Evolutionary conservation across 257 asterid species (phyloP).

Genomic region (Asclepias syriaca): DNA sequence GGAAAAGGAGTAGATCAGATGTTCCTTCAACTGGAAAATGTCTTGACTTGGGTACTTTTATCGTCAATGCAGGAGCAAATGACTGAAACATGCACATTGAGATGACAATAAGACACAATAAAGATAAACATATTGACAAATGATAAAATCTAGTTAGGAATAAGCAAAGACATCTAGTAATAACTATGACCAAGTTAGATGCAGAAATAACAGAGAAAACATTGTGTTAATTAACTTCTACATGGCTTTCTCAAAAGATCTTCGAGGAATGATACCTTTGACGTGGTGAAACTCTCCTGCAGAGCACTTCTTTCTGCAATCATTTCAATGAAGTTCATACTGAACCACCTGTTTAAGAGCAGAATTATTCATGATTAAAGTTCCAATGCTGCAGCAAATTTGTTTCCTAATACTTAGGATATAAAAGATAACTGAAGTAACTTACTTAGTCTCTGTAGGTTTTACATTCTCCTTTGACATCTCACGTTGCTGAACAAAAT

Average conservation of each 20-base stretch:
- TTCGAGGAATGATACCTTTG: conserved; percentile 47
- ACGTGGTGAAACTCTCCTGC: conserved; percentile 27
- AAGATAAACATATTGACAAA: not conserved
- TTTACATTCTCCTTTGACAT: conserved; percentile 55
- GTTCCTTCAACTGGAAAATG: conserved; percentile 71
- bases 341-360: conserved; percentile 69
- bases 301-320: conserved; percentile 38
- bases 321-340: conserved; percentile 41
- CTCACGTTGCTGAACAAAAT: conserved; percentile 25
- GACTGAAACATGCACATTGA: conserved; percentile 38
- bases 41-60: conserved; percentile 68
- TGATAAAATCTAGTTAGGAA: not conserved
- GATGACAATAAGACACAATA: conserved; percentile 19
- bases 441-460: conserved; percentile 60
- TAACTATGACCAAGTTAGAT: conserved; percentile 2
- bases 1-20: conserved; percentile 68
- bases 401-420: conserved; percentile 12
- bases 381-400: conserved; percentile 12
- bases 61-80: conserved; percentile 47
- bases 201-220: conserved; percentile 20
- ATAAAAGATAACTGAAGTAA: conserved; percentile 18
- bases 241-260: not conserved
- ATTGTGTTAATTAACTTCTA: conserved; percentile 9
- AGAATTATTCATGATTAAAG: conserved; percentile 13
- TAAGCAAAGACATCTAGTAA: not conserved